Evolutionary conservation across 2,329 filamentous ascomycete species (phyloP).

Genomic region (Anisogramma anomala): DNA sequence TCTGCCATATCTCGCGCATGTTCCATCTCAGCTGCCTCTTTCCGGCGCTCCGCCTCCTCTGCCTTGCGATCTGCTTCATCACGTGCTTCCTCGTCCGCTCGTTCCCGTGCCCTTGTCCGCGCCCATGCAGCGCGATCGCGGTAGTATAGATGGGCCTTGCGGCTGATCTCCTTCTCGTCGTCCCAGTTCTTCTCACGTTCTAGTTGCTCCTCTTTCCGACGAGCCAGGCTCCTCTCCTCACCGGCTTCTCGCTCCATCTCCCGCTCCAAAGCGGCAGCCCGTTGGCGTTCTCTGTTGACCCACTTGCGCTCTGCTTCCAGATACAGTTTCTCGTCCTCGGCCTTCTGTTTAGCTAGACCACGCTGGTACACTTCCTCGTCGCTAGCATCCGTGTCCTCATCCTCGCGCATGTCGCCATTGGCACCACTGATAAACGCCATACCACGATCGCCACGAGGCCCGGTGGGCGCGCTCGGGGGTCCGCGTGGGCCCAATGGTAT

Average conservation of each 20-base stretch:
- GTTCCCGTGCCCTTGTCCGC: conserved; percentile 63
- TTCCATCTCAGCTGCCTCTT: conserved; percentile 60
- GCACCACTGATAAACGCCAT: conserved; percentile 76
- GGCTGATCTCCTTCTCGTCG: conserved; percentile 68
- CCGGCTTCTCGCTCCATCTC: conserved; percentile 71
- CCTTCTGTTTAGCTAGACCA: conserved; percentile 56
- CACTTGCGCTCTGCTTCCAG: conserved; percentile 80
- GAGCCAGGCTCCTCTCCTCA: conserved; percentile 54
- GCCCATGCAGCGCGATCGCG: conserved; percentile 76
- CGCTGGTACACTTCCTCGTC: conserved; percentile 76
- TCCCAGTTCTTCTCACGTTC: conserved; percentile 61
- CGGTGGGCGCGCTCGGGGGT: conserved; percentile 63
- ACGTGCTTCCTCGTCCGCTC: conserved; percentile 59
- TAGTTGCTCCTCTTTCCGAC: conserved; percentile 59
- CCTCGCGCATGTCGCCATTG: conserved; percentile 56
- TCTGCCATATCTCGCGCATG: conserved; percentile 77
- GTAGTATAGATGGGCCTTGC: conserved; percentile 73
- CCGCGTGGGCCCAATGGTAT: conserved; percentile 65
- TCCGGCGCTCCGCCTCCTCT: conserved; percentile 63
- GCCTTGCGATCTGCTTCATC: conserved; percentile 74
- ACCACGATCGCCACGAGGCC: conserved; percentile 37
- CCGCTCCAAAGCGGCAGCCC: conserved; percentile 73
- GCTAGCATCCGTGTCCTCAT: conserved; percentile 77
- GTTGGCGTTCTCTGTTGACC: conserved; percentile 76
- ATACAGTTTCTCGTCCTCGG: conserved; percentile 70